Evolutionary conservation across 306 rosid genomes (phyloP).

Genomic region (Rosa chinensis): DNA sequence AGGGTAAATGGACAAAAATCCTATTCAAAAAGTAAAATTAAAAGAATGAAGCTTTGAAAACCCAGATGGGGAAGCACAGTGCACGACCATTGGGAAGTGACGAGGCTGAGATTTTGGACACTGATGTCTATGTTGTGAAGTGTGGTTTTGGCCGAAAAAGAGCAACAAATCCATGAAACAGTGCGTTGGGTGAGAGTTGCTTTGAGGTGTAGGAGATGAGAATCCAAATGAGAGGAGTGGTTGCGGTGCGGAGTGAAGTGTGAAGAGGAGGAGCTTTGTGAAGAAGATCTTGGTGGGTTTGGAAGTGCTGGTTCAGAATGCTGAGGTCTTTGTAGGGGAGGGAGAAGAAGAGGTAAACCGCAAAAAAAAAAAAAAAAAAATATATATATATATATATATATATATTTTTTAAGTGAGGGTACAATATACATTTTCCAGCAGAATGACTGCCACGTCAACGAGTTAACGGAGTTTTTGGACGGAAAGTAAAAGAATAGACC

Average conservation of each 20-base stretch:
- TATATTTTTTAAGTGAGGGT: too few relatives aligned
- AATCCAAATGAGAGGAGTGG: slow-evolving; percentile 45
- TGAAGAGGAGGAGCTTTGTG: slow-evolving; percentile 35
- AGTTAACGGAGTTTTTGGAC: too few relatives aligned
- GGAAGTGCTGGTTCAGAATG: slow-evolving; percentile 51
- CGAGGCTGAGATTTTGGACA: slow-evolving; percentile 53
- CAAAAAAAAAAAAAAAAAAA: too few relatives aligned
- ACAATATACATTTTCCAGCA: too few relatives aligned
- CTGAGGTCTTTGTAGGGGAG: neutral
- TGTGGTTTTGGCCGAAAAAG: slow-evolving; percentile 40
- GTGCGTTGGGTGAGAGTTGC: slow-evolving; percentile 32
- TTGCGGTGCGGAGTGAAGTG: slow-evolving; percentile 23
- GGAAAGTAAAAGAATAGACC: too few relatives aligned
- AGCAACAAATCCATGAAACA: slow-evolving; percentile 62
- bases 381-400: too few relatives aligned
- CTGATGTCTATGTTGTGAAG: slow-evolving; percentile 34
- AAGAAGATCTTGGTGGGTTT: slow-evolving; percentile 39
- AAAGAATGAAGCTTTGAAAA: neutral
- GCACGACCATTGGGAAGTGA: slow-evolving; percentile 48
- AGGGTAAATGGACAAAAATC: too few relatives aligned
- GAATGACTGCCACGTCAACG: too few relatives aligned
- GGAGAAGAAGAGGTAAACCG: too few relatives aligned
- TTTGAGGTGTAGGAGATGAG: slow-evolving; percentile 28
- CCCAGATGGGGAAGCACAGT: neutral
- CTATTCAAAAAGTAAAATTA: neutral